A percentile compares a stretch with the other conserved stretches of the same genome.
Evolutionary conservation across 164 flowering plant species (phyloP).

Genomic region (Platanus orientalis): DNA sequence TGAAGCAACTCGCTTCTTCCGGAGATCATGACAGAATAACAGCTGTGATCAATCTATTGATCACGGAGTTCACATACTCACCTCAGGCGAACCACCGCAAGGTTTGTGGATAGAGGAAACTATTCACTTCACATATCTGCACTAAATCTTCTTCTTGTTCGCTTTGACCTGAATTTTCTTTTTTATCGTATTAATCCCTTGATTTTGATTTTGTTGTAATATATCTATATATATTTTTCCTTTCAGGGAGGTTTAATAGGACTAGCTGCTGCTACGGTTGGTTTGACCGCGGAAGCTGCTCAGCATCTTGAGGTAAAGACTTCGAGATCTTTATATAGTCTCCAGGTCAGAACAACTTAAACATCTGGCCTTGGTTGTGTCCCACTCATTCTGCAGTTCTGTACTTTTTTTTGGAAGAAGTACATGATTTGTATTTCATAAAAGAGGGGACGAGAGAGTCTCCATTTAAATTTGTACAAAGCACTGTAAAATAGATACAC

Average conservation of each 20-base stretch:
- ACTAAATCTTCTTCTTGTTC: background rate
- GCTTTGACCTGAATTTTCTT: background rate
- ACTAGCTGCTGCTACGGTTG: slow-evolving; percentile 91
- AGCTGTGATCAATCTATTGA: slow-evolving; percentile 73
- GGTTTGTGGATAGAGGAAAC: slow-evolving; percentile 29
- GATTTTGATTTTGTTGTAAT: slow-evolving; percentile 5
- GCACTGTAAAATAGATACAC: no score
- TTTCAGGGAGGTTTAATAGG: slow-evolving; percentile 92
- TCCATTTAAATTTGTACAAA: no score
- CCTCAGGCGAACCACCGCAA: slow-evolving; percentile 91
- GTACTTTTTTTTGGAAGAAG: no score
- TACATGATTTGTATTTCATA: no score
- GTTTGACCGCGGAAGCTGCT: slow-evolving; percentile 79
- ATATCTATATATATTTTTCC: background rate
- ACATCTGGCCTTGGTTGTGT: background rate
- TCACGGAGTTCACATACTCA: slow-evolving; percentile 67
- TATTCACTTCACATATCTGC: background rate
- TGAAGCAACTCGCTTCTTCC: slow-evolving; percentile 59
- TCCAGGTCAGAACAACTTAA: background rate
- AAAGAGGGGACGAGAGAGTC: no score
- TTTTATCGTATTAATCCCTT: background rate
- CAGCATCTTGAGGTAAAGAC: slow-evolving; percentile 80
- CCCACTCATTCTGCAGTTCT: background rate
- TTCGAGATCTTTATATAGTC: background rate
- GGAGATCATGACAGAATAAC: slow-evolving; percentile 85